phyloP scores from a whole-genome alignment of 2,329 filamentous ascomycete species.

The Thyridium curvatum region DNA sequence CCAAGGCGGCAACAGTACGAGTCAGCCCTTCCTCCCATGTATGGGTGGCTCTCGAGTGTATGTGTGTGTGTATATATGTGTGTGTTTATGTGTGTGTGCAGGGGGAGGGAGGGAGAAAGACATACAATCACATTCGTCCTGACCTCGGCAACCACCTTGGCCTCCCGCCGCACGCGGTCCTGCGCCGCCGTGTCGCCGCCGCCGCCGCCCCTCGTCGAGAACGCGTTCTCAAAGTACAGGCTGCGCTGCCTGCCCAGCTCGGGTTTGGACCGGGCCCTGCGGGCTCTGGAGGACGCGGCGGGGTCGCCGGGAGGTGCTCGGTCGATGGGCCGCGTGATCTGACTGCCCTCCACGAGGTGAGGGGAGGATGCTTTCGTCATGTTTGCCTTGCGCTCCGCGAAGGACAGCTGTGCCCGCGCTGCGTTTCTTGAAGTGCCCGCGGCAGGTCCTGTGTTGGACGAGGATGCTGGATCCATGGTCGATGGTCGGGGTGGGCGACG shows the following conservation, averaged over 20 bases:
- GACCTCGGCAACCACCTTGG: slow-evolving; percentile 57
- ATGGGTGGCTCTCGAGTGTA: no score
- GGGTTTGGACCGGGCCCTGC: slow-evolving; percentile 19
- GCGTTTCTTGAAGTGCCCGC: no score
- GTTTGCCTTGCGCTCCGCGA: slow-evolving; percentile 23
- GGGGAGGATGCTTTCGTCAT: slow-evolving; percentile 13
- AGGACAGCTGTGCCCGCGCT: slow-evolving; percentile 13
- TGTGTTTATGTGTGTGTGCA: no score
- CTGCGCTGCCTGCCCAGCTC: slow-evolving; percentile 29
- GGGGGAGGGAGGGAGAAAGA: slow-evolving; percentile 3
- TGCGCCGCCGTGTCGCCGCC: slow-evolving; percentile 23
- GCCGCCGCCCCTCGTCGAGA: slow-evolving; percentile 21
- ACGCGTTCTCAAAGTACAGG: slow-evolving; percentile 40
- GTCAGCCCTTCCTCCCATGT: no score
- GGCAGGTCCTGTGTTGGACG: slow-evolving; percentile 6
- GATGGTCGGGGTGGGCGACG: no score
- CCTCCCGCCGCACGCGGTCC: slow-evolving; percentile 45
- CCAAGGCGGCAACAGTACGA: no score
- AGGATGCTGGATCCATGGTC: slow-evolving; percentile 1
- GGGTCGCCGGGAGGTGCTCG: slow-evolving; percentile 31
- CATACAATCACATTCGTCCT: slow-evolving; percentile 58
- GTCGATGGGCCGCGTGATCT: slow-evolving; percentile 30
- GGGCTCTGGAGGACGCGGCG: slow-evolving; percentile 14
- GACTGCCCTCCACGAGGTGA: slow-evolving; percentile 27
- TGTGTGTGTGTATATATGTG: no score